Evolutionary conservation across 192 early-diverging fungal species (phyloP), one percentile per base, ranked within the genome.

Genomic region (Umbelopsis sp.): DNA sequence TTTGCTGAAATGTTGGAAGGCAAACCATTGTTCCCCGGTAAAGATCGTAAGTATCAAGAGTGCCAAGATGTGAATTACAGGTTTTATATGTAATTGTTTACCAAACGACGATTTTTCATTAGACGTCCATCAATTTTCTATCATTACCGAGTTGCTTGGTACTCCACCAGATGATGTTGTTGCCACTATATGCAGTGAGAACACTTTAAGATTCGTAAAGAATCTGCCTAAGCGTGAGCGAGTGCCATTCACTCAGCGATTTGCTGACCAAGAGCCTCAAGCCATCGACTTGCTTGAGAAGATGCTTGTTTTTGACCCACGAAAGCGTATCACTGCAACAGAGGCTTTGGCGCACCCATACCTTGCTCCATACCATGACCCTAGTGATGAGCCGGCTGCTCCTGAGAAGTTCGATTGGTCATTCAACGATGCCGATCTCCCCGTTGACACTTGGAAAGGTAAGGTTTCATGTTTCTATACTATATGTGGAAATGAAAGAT

Each of bases 1-100:
- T 91, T 97, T 71, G 93, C 92, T 69, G 96, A 98, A 83, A 98
- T 98, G 96, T 77, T 98, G 16, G 93, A 94, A 80, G 94, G 92
- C 73, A 95, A 91, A 71, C 94, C 96, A 30, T 78, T 98, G 61
- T 98, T 98, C 81, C 96, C 96, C 4, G 96, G 96, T 53, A 95
- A 93, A 76, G 96, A 98, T 80, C 92, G 90, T 91, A 84, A 81
- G 88, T 84, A 37, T 53, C 46, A 20, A 13, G 27, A 4, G 5
- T 35, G 30, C 2, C 11, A 9, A 23, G 22, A 22, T 1, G 11
- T 52, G 22, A 10, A 23, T 23, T 22, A 23, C 5, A 9, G 37
- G 10, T 6, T 9, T 41, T 41, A 10, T 41, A 41, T 41, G 37
- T 41, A 41, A 41, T 41, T 9, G 37, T 41, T 41, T 41, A 9